Percentiles rank a stretch among this genome's conserved stretches.
phyloP scores from a whole-genome alignment of 805 yeast genomes.

The Ogataea sp. region DNA sequence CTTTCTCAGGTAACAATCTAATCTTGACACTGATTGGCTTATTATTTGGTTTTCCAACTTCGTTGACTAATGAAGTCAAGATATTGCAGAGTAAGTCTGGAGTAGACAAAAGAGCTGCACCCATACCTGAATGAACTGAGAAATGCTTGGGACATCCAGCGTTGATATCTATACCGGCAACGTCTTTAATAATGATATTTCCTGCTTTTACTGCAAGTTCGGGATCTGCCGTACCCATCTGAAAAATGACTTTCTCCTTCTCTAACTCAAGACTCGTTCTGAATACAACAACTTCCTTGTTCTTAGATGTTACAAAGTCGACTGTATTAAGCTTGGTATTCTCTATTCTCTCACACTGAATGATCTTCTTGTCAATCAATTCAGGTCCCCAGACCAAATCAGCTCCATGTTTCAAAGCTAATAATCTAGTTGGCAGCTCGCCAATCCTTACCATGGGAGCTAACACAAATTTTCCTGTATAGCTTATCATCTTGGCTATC shows the following conservation, averaged over 20 bases:
- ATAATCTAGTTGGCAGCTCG: conserved; percentile 80
- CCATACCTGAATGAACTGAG: conserved; percentile 94
- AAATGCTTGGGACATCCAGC: conserved; percentile 98
- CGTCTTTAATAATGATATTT: conserved; percentile 69
- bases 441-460: conserved; percentile 98
- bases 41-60: conserved; percentile 69
- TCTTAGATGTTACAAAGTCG: conserved; percentile 42
- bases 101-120: conserved; percentile 79
- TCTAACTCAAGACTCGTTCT: conserved; percentile 64
- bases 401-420: conserved; percentile 79
- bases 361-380: conserved; percentile 76
- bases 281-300: conserved; percentile 49
- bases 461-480: conserved; percentile 69
- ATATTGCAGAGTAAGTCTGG: conserved; percentile 76
- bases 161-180: conserved; percentile 87
- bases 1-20: conserved; percentile 59
- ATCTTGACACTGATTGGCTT: conserved; percentile 91
- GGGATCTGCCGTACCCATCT: conserved; percentile 82
- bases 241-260: conserved; percentile 66
- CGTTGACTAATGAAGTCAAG: conserved; percentile 54
- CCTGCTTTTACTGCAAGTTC: conserved; percentile 88
- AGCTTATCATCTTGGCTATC: conserved; percentile 52
- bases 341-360: conserved; percentile 57
- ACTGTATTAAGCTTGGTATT: conserved; percentile 52
- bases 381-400: conserved; percentile 98